A percentile compares a stretch with the other conserved stretches of the same genome.
phyloP scores from a whole-genome alignment of 805 yeast species.

The Candida glaebosa region DNA sequence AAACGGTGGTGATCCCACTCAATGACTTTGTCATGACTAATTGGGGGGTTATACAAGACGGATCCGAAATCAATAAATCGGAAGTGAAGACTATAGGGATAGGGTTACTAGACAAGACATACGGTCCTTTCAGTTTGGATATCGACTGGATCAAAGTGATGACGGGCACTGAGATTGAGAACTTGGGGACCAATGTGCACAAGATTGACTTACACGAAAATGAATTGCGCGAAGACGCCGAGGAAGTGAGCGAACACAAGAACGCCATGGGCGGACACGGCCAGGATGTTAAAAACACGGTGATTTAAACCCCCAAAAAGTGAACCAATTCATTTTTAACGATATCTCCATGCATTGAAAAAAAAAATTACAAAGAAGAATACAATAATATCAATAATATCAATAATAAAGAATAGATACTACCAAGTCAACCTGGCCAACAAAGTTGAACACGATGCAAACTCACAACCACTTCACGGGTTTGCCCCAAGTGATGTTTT shows the following conservation, averaged over 20 bases:
- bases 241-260: slow-evolving; percentile 11
- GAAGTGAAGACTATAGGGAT: slow-evolving; percentile 71
- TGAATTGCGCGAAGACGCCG: slow-evolving; percentile 5
- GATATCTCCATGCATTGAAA: not conserved
- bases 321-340: not conserved
- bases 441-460: too few relatives aligned
- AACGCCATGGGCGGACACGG: slow-evolving; percentile 23
- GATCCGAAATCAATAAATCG: slow-evolving; percentile 55
- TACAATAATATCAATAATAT: too few relatives aligned
- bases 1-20: slow-evolving; percentile 73
- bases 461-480: too few relatives aligned
- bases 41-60: slow-evolving; percentile 61
- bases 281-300: slow-evolving; percentile 33
- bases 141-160: slow-evolving; percentile 72
- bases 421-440: too few relatives aligned
- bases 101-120: slow-evolving; percentile 72
- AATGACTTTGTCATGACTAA: slow-evolving; percentile 80
- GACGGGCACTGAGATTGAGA: slow-evolving; percentile 50
- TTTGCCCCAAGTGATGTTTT: too few relatives aligned
- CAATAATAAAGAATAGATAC: too few relatives aligned
- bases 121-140: slow-evolving; percentile 69
- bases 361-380: too few relatives aligned
- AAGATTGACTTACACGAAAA: slow-evolving; percentile 7
- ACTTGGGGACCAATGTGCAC: slow-evolving; percentile 28
- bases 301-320: slow-evolving; percentile 16